phyloP scores from a whole-genome alignment of 2,329 filamentous ascomycete genomes.

The Fusarium coffeatum region DNA sequence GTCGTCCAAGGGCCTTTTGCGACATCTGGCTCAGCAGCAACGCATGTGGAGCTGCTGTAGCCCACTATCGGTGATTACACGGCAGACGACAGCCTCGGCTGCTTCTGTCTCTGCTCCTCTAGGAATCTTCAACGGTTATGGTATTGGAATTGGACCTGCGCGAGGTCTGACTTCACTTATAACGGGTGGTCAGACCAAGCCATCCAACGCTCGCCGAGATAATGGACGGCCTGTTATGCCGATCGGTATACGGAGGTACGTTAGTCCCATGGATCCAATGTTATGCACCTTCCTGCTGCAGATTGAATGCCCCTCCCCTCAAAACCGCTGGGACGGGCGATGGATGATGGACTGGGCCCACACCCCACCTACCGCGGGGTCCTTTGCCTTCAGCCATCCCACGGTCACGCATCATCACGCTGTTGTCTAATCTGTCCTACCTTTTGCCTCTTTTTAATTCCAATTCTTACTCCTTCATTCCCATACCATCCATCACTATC shows the following conservation, averaged over 20 bases:
- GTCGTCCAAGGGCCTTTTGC: slow-evolving; percentile 46
- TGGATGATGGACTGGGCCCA: slow-evolving; percentile 13
- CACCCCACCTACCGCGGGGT: slow-evolving; percentile 38
- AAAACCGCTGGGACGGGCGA: slow-evolving; percentile 12
- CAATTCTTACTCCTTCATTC: slow-evolving; percentile 1
- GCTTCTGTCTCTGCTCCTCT: slow-evolving; percentile 10
- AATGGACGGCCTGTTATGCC: slow-evolving; percentile 30
- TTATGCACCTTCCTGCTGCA: slow-evolving; percentile 6
- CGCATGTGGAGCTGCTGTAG: slow-evolving; percentile 42
- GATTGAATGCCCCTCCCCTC: slow-evolving; percentile 23
- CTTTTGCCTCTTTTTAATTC: slow-evolving; percentile 21
- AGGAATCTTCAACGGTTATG: slow-evolving; percentile 8
- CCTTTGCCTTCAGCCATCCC: slow-evolving; percentile 3
- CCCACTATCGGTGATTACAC: slow-evolving; percentile 39
- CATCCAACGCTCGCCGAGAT: slow-evolving; percentile 34
- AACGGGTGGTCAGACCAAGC: slow-evolving; percentile 15
- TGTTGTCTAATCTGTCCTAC: slow-evolving; percentile 15
- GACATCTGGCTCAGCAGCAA: slow-evolving; percentile 44
- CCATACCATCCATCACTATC: background rate
- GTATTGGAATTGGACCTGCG: slow-evolving; percentile 16
- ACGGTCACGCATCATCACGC: slow-evolving; percentile 35
- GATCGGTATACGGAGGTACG: slow-evolving; percentile 46
- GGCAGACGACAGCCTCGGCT: slow-evolving; percentile 21
- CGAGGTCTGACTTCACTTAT: slow-evolving; percentile 28
- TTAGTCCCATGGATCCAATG: slow-evolving; percentile 11